Evolutionary conservation across 306 rosid species (phyloP), one percentile per base, ranked within the genome.

Genomic region (Dalbergia cochinchinensis): DNA sequence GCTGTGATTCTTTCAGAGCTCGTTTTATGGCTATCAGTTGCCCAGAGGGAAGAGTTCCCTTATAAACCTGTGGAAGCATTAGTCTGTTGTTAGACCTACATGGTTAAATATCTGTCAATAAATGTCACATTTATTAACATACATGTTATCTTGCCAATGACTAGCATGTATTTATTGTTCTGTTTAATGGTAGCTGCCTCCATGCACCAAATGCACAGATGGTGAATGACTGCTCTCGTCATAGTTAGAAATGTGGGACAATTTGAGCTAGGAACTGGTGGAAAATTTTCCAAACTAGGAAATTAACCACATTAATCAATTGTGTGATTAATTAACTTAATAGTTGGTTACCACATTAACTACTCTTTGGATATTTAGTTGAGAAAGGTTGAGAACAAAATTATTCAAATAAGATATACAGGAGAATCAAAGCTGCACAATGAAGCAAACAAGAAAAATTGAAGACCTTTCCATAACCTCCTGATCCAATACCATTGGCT

Each of bases 401-500:
- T 20, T 59, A 26, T 59, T 19, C 14, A 20, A 59, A 10, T 59
- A 20, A 22, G 37, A 59, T 11, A 59, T 20, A 4, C 20, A 53
- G 7, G 6, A 70, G 8, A 70, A 48, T 26, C 65, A 61, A 11
- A 34, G 13, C 18, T 34, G 34, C 5, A 11, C 18, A 55, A 15
- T 33, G 45, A 45, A 81, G 57, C 22, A 3, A 37, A 34, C 19
- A 68, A 67, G n/a, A 50, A 63, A 55, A 4, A 15, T 35, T 58
- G 15, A 55, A 41, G 78, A 89, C 97, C 90, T 90, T 87, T 18
- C 92, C 97, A 80, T 86, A 89, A 33, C 91, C 94, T 48, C 97
- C 97, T 20, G 78, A 69, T 69, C 85, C 85, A 9, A 82, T 31
- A 61, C 26, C 68, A 61, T 82, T 82, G 66, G 10, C 81, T 62